Conservation (phyloP, 306 rosid genomes). For the Vicia villosa region DNA sequence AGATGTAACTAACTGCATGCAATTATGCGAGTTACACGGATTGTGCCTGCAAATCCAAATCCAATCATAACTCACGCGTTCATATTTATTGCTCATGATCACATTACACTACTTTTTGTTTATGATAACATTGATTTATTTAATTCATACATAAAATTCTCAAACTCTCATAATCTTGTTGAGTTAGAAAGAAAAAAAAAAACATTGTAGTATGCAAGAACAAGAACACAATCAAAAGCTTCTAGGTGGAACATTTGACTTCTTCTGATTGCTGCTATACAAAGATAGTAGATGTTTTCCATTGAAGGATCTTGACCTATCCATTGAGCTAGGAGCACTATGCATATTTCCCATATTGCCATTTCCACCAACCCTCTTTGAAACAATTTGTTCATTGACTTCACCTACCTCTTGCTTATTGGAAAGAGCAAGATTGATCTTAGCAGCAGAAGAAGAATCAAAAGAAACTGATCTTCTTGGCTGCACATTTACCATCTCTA, state of each 20-base stretch:
- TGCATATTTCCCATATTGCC: slow-evolving; percentile 20
- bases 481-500: slow-evolving; percentile 31
- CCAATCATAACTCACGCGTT: too few species aligned
- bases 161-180: slow-evolving; percentile 43
- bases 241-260: slow-evolving; percentile 47
- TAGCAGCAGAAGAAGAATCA: slow-evolving; percentile 54
- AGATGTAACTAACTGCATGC: too few species aligned
- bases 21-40: too few species aligned
- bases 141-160: slow-evolving; percentile 12
- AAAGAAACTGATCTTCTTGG: slow-evolving; percentile 69
- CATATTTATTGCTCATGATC: too few species aligned
- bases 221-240: slow-evolving; percentile 55
- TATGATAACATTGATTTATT: slow-evolving; percentile 28
- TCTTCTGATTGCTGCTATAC: slow-evolving; percentile 44
- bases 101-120: not conserved
- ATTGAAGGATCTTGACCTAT: slow-evolving; percentile 67
- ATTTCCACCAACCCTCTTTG: slow-evolving; percentile 38
- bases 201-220: not conserved
- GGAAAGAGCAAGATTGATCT: slow-evolving; percentile 45
- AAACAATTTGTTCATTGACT: slow-evolving; percentile 13
- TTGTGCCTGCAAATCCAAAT: too few species aligned
- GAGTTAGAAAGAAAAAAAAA: slow-evolving; percentile 16
- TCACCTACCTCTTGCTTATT: slow-evolving; percentile 17
- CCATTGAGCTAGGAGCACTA: slow-evolving; percentile 50
- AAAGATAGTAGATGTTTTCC: slow-evolving; percentile 50